phyloP scores from a whole-genome alignment of 139 green algal species.

The Picochlorum sp. region DNA sequence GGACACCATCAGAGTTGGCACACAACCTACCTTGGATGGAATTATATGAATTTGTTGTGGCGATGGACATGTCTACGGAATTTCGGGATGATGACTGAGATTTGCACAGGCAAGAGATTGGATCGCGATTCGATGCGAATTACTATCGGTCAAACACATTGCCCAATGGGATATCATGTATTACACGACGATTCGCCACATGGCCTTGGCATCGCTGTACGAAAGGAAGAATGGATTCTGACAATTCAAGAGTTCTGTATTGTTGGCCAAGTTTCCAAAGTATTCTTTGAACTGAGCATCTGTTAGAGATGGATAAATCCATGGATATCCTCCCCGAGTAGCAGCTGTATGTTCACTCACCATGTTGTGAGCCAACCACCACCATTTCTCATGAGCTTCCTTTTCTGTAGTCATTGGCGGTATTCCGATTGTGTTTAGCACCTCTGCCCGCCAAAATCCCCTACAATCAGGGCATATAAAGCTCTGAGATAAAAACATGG shows the following conservation, averaged over 20 bases:
- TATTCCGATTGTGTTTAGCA: neutral
- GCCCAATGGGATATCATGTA: too few relatives aligned
- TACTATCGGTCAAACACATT: too few relatives aligned
- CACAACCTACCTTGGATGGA: too few relatives aligned
- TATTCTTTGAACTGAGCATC: neutral
- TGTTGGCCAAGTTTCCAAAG: neutral
- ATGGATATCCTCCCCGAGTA: constrained; percentile 1
- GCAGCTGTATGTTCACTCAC: neutral
- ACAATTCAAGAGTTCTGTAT: constrained; percentile 5
- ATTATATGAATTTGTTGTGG: too few relatives aligned
- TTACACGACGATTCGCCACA: neutral
- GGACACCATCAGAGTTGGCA: too few relatives aligned
- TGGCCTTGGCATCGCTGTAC: neutral
- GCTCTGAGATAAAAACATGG: neutral
- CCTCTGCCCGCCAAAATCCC: neutral
- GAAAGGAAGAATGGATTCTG: constrained; percentile 4
- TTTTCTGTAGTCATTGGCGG: neutral
- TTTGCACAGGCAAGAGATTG: too few relatives aligned
- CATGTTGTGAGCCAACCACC: constrained; percentile 7
- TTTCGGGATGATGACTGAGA: too few relatives aligned
- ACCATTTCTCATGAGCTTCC: constrained; percentile 3
- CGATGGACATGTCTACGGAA: too few relatives aligned
- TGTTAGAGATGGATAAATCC: neutral
- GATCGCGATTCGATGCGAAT: too few relatives aligned
- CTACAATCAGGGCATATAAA: constrained; percentile 3